Base-by-base conservation (phyloP, 2,329 filamentous ascomycete species). In the Verticillium nonalfalfae region DNA sequence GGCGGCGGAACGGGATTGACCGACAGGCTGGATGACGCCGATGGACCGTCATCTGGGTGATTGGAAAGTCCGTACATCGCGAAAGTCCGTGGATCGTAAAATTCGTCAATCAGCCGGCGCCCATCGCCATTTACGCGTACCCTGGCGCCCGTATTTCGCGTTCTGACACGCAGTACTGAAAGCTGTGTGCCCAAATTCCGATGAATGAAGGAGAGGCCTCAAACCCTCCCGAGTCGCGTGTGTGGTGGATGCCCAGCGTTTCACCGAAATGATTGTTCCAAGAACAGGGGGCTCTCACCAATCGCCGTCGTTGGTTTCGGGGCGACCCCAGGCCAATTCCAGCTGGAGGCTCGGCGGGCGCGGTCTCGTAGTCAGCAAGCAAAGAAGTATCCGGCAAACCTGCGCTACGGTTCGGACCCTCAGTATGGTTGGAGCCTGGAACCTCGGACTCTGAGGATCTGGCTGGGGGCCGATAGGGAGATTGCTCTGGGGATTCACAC, bases 251-350 rank as follows among this genome's bases (percentile, higher is more conserved):
- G 56, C 56, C 56, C n/a, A 45, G 36, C 36, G 56, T 40, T 58
- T 40, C 35, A 40, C 36, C 36, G 56, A 58, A 58, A 58, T 58
- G 56, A 58, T 21, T 57, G 55, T 36, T 18, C 33, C 55, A 57
- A n/a, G 34, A 34, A 18, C 33, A 57, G 33, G 45, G 45, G 45
- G 45, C 1, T 9, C 5, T 52, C 45, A 52, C 45, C 45, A 52
- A 52, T 52, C 45, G 45, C 45, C 9, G 33, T 26, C 26, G 56
- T 58, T 11, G 14, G 13, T 56, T 56, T 56, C 54, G 26, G 26
- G 31, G 54, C 54, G 26, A 56, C 26, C 54, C 45, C 45, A 52
- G 45, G 45, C 45, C 45, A 52, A 52, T 52, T 52, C 45, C 45
- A 36, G 55, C 33, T 36, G 33, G 55, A 57, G 33, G n/a, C 34